These are phyloP conservation scores for Eugenia klotzschiana DNA, from an alignment of 441 rosid species.

Conservation along the genomic window DNA sequence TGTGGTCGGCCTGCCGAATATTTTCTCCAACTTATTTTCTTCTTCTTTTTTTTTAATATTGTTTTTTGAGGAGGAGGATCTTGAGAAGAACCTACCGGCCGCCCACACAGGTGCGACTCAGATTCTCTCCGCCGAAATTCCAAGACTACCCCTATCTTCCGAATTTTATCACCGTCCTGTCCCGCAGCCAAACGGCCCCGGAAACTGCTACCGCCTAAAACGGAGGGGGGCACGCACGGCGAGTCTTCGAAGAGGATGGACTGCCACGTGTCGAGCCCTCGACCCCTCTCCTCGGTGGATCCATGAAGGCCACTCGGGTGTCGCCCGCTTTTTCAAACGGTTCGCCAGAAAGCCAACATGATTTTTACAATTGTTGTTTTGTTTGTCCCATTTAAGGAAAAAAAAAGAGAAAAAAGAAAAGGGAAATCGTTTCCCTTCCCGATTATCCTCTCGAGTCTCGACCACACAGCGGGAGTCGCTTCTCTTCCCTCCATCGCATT, in stretches of 20 bases:
- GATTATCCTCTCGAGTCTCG: not conserved
- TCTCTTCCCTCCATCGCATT: not conserved
- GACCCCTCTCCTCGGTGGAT: conserved; percentile 33
- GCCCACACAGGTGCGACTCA: not conserved
- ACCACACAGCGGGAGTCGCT: not conserved
- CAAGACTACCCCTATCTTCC: not conserved
- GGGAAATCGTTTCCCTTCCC: not conserved
- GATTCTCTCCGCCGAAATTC: not conserved
- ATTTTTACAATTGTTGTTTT: not conserved
- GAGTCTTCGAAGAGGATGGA: conserved; percentile 13
- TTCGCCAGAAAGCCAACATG: not conserved
- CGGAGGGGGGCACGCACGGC: not conserved
- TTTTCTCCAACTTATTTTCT: not conserved
- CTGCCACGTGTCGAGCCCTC: conserved; percentile 54
- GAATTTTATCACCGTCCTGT: not conserved
- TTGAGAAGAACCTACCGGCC: not conserved
- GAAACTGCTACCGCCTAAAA: not conserved
- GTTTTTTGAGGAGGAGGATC: not conserved
- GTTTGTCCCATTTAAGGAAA: not conserved
- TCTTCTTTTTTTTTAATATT: not conserved
- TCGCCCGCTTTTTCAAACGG: conserved; percentile 31
- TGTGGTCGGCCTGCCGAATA: no score
- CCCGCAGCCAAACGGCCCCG: not conserved
- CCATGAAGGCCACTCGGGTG: conserved; percentile 25
- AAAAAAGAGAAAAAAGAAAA: not conserved